A percentile compares a stretch with the other conserved stretches of the same genome.
These are phyloP conservation scores for Paramyrothecium roridum DNA, from an alignment of 2,329 filamentous ascomycete species.

Conservation along the genomic window DNA sequence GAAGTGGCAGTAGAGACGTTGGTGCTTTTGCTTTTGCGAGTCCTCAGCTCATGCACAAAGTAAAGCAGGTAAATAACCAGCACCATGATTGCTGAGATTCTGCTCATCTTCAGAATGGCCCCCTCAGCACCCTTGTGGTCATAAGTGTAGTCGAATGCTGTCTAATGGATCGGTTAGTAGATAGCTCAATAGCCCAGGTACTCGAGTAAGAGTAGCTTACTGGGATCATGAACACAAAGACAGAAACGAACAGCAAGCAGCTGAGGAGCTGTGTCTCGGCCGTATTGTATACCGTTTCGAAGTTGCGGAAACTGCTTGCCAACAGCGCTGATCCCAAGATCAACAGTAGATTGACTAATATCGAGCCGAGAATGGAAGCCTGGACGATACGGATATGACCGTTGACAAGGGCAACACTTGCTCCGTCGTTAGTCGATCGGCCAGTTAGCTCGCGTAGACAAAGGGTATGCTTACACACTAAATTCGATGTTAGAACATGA, in stretches of 20 bases:
- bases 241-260: constrained; percentile 32
- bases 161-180: constrained; percentile 18
- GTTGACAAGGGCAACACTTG: constrained; percentile 46
- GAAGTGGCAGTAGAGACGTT: constrained; percentile 65
- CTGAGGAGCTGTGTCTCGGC: constrained; percentile 30
- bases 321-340: constrained; percentile 76
- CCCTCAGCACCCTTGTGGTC: constrained; percentile 51
- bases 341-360: constrained; percentile 71
- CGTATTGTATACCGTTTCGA: constrained; percentile 51
- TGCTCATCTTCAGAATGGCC: constrained; percentile 69
- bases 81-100: constrained; percentile 73
- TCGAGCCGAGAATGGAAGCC: constrained; percentile 72
- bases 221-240: constrained; percentile 34
- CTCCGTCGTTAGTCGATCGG: too few relatives aligned
- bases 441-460: background rate
- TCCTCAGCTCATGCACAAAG: constrained; percentile 72
- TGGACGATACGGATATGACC: constrained; percentile 74
- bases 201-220: constrained; percentile 13
- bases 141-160: constrained; percentile 45
- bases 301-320: constrained; percentile 63
- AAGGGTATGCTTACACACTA: constrained; percentile 28
- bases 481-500: constrained; percentile 18
- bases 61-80: constrained; percentile 71
- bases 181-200: background rate
- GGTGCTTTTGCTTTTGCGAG: constrained; percentile 65